Percentiles rank a stretch among this genome's conserved stretches.
Evolutionary conservation across 2,329 filamentous ascomycete genomes (phyloP).

Genomic region (Allantophomopsis lycopodina): DNA sequence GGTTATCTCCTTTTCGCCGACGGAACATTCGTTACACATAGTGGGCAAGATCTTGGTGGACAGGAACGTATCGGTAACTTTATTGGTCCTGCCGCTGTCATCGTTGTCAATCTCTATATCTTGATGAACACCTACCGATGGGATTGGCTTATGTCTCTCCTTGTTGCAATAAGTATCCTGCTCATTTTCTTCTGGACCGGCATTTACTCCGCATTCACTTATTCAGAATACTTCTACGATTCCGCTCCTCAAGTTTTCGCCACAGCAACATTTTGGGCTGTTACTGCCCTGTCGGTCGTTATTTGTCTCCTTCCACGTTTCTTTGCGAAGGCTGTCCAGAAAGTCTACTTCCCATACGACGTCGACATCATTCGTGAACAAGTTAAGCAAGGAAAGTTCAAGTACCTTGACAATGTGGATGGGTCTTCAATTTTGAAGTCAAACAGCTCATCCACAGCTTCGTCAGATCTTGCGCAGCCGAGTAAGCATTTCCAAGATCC

Average conservation of each 20-base stretch:
- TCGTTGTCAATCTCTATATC: constrained; percentile 89
- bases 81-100: constrained; percentile 69
- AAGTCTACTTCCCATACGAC: constrained; percentile 86
- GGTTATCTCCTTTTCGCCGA: constrained; percentile 67
- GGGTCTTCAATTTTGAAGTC: constrained; percentile 19
- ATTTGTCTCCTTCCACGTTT: constrained; percentile 83
- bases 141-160: constrained; percentile 89
- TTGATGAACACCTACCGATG: constrained; percentile 93
- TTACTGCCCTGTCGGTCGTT: constrained; percentile 64
- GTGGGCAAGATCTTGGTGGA: constrained; percentile 65
- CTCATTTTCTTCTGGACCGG: constrained; percentile 96
- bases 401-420: constrained; percentile 38
- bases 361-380: constrained; percentile 95
- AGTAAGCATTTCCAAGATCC: constrained; percentile 41
- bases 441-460: constrained; percentile 35
- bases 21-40: constrained; percentile 55
- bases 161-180: constrained; percentile 69
- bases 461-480: constrained; percentile 37
- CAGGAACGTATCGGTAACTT: constrained; percentile 77
- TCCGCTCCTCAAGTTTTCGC: constrained; percentile 68
- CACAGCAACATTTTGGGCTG: constrained; percentile 75
- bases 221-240: constrained; percentile 60
- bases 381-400: constrained; percentile 69
- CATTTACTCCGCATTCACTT: constrained; percentile 45
- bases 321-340: constrained; percentile 74